phyloP scores from a whole-genome alignment of 2,329 filamentous ascomycete genomes.

The Ustilaginoidea virens region DNA sequence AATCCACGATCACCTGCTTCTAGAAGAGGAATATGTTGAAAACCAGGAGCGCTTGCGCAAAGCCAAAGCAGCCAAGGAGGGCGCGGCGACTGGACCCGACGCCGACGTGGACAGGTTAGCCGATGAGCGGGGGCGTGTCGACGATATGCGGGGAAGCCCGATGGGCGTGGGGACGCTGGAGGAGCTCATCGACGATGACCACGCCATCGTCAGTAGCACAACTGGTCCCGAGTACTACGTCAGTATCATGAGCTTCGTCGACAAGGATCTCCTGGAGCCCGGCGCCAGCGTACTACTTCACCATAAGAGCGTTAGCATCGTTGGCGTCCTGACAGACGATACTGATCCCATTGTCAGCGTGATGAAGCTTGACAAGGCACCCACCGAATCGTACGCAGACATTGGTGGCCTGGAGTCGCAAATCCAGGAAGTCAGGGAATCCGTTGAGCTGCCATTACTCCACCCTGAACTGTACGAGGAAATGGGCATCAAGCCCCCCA shows the following conservation, averaged over 20 bases:
- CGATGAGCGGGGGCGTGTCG: conserved; percentile 85
- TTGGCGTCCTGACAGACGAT: conserved; percentile 92
- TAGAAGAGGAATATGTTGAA: conserved; percentile 98
- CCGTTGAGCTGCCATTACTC: conserved; percentile 84
- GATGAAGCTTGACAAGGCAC: conserved; percentile 99
- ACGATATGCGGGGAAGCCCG: conserved; percentile 95
- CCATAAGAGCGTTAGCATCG: conserved; percentile 95
- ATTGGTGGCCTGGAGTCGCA: conserved; percentile 92
- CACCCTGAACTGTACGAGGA: conserved; percentile 98
- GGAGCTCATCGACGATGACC: conserved; percentile 98
- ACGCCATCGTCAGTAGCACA: conserved; percentile 94
- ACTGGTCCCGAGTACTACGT: conserved; percentile 98
- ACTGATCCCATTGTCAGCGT: conserved; percentile 90
- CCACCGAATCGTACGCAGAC: conserved; percentile 94
- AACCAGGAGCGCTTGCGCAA: conserved; percentile 95
- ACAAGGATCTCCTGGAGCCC: conserved; percentile 94
- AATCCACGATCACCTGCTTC: conserved; percentile 89
- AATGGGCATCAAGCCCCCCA: conserved; percentile 99
- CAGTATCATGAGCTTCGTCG: conserved; percentile 99
- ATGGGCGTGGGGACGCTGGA: conserved; percentile 98
- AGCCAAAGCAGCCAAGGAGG: conserved; percentile 68
- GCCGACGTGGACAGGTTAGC: conserved; percentile 69
- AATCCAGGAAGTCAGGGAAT: conserved; percentile 95
- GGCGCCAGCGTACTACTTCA: conserved; percentile 90
- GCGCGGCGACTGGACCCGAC: conserved; percentile 52